Percentiles rank a stretch among this genome's conserved stretches.
These are phyloP conservation scores for Acacia pycnantha DNA, from an alignment of 331 rosid genomes.

Conservation along the genomic window DNA sequence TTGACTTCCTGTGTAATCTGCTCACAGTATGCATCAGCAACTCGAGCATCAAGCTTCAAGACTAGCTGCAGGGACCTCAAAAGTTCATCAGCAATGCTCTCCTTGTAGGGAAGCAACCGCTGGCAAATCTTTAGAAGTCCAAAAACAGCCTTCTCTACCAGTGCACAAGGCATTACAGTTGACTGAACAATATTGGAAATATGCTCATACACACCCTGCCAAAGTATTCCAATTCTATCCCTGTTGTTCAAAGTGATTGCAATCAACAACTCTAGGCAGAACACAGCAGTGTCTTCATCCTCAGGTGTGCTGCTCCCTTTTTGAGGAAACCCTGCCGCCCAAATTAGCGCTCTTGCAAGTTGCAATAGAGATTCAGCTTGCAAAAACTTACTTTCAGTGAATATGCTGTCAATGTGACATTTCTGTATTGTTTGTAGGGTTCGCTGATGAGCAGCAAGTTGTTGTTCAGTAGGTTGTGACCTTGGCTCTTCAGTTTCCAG, in stretches of 20 bases:
- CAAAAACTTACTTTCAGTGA: conserved; percentile 91
- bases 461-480: conserved; percentile 83
- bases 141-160: conserved; percentile 96
- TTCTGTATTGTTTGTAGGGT: conserved; percentile 86
- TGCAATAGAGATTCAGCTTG: conserved; percentile 93
- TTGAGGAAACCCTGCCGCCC: conserved; percentile 93
- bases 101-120: conserved; percentile 97
- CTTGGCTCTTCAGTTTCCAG: conserved; percentile 90
- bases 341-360: conserved; percentile 88
- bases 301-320: conserved; percentile 87
- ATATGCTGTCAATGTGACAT: conserved; percentile 87
- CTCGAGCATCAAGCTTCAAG: conserved; percentile 96
- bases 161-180: conserved; percentile 89
- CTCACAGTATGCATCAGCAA: conserved; percentile 94
- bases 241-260: conserved; percentile 94
- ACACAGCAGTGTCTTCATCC: conserved; percentile 99
- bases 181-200: conserved; percentile 91
- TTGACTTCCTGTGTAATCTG: conserved; percentile 97
- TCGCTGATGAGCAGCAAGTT: conserved; percentile 91
- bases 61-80: conserved; percentile 93
- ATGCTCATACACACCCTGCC: conserved; percentile 99
- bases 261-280: conserved; percentile 92
- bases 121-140: conserved; percentile 97
- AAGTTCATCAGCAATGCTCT: conserved; percentile 92
- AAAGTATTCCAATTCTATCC: conserved; percentile 88